These are phyloP conservation scores for Sclerotinia sclerotiorum DNA, from an alignment of 2,329 filamentous ascomycete genomes.

Conservation along the genomic window DNA sequence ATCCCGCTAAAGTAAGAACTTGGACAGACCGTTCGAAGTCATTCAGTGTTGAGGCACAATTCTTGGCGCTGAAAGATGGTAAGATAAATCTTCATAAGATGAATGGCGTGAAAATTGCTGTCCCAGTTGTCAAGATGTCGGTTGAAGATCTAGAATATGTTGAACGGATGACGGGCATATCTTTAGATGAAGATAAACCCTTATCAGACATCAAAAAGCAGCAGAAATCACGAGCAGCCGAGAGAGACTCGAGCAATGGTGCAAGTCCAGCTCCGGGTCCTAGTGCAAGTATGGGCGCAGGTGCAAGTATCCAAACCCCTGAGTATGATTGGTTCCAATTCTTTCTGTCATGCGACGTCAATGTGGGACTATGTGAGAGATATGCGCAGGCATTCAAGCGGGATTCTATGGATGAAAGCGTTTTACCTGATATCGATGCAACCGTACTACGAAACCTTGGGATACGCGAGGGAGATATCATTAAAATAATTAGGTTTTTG, in stretches of 20 bases:
- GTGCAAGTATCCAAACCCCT: slow-evolving; percentile 64
- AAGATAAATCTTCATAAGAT: slow-evolving; percentile 98
- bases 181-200: slow-evolving; percentile 88
- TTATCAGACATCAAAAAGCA: slow-evolving; percentile 72
- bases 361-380: slow-evolving; percentile 88
- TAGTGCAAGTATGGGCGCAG: slow-evolving; percentile 54
- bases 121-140: slow-evolving; percentile 94
- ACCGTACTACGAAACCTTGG: slow-evolving; percentile 81
- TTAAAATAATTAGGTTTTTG: slow-evolving; percentile 88
- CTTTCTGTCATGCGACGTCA: slow-evolving; percentile 89
- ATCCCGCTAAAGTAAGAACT: slow-evolving; percentile 76
- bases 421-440: slow-evolving; percentile 85
- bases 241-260: slow-evolving; percentile 34
- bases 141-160: slow-evolving; percentile 93
- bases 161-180: slow-evolving; percentile 81
- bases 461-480: slow-evolving; percentile 93
- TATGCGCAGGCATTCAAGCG: slow-evolving; percentile 86
- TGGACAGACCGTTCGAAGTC: slow-evolving; percentile 96
- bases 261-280: slow-evolving; percentile 63
- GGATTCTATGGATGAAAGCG: slow-evolving; percentile 95
- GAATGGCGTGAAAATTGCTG: slow-evolving; percentile 97
- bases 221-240: slow-evolving; percentile 30
- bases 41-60: slow-evolving; percentile 97
- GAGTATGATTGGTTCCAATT: slow-evolving; percentile 99
- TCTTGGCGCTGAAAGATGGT: slow-evolving; percentile 88